A percentile compares a stretch with the other conserved stretches of the same genome.
phyloP scores from a whole-genome alignment of 306 rosid species.

The Rosa chinensis region DNA sequence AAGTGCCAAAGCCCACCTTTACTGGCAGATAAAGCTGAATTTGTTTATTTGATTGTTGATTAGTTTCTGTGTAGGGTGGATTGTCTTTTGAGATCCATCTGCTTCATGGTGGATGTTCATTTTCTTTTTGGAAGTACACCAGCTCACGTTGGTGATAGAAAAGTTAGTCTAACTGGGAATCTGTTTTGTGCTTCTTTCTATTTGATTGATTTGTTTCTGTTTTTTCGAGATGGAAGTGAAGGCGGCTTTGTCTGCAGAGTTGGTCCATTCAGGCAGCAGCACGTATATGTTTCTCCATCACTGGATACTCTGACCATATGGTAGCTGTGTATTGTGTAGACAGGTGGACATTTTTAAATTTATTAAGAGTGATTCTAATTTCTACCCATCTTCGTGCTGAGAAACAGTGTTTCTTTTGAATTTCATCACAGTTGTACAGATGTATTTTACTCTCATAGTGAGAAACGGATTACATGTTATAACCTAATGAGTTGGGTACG shows the following conservation, averaged over 20 bases:
- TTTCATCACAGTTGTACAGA: too few relatives aligned
- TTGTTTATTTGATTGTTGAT: not conserved
- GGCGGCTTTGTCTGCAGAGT: not conserved
- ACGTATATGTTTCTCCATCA: not conserved
- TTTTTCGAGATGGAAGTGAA: not conserved
- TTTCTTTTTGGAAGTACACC: not conserved
- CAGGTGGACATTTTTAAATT: too few relatives aligned
- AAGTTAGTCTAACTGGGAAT: not conserved
- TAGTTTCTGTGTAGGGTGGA: not conserved
- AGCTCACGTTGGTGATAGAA: conserved; percentile 1
- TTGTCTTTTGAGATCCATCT: not conserved
- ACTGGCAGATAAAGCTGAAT: not conserved
- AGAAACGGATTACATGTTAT: too few relatives aligned
- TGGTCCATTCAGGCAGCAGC: not conserved
- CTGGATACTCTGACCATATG: too few relatives aligned
- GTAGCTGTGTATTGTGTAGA: too few relatives aligned
- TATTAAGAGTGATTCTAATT: too few relatives aligned
- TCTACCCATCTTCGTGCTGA: too few relatives aligned
- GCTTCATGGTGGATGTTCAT: not conserved
- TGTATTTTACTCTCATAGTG: too few relatives aligned
- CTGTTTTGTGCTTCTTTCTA: not conserved
- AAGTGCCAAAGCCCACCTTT: not conserved
- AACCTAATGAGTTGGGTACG: too few relatives aligned
- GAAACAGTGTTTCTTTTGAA: too few relatives aligned
- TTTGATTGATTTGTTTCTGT: not conserved